Evolutionary conservation across 345 rosid genomes (phyloP).

Genomic region (Corchorus capsularis): DNA sequence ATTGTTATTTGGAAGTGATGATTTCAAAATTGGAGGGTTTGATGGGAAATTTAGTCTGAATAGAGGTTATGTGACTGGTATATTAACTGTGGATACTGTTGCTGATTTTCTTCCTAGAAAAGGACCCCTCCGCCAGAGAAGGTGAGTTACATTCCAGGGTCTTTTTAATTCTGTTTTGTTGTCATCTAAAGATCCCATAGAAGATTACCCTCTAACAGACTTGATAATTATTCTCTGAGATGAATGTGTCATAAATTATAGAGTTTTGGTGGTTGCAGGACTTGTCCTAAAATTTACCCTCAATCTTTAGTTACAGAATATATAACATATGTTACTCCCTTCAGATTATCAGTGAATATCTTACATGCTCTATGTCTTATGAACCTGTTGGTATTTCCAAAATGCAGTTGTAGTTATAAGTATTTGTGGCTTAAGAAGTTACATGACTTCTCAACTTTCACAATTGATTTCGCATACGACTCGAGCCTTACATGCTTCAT

Average conservation of each 20-base stretch:
- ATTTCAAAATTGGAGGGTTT: slow-evolving; percentile 71
- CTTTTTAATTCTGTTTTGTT: not conserved
- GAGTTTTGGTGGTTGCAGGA: not conserved
- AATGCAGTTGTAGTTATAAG: not conserved
- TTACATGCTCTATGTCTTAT: not conserved
- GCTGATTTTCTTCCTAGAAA: slow-evolving; percentile 90
- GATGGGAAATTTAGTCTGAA: slow-evolving; percentile 64
- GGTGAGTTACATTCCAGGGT: slow-evolving; percentile 38
- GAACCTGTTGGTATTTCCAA: not conserved
- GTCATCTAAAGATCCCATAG: not conserved
- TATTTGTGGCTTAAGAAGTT: not conserved
- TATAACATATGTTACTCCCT: too few species aligned
- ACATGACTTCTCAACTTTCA: not conserved
- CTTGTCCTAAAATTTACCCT: too few species aligned
- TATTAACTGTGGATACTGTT: slow-evolving; percentile 82
- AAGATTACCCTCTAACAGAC: not conserved
- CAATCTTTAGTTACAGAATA: too few species aligned
- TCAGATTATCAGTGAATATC: too few species aligned
- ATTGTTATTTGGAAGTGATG: slow-evolving; percentile 61
- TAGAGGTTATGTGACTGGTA: slow-evolving; percentile 82
- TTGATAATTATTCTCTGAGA: not conserved
- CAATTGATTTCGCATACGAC: not conserved
- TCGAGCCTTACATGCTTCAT: not conserved
- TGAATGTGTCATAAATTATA: not conserved
- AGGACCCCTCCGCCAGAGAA: slow-evolving; percentile 75